These are phyloP conservation scores for Aquilaria yunnanensis DNA, from an alignment of 345 rosid species.

Conservation along the genomic window DNA sequence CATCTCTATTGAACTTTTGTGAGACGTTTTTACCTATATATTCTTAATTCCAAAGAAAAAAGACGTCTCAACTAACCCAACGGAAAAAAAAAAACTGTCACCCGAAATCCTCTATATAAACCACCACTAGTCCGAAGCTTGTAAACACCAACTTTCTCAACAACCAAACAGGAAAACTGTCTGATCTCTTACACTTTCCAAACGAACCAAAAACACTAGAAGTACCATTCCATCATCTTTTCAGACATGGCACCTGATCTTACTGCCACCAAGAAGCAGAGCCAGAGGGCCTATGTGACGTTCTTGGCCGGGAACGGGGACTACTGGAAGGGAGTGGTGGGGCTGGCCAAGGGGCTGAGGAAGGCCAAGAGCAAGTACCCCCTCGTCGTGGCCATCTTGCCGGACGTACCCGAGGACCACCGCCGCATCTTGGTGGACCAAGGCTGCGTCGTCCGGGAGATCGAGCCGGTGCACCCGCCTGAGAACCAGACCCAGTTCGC, in stretches of 20 bases:
- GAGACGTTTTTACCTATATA: too few relatives aligned
- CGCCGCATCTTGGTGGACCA: slow-evolving; percentile 25
- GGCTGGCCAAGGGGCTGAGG: slow-evolving; percentile 41
- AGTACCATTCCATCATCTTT: background rate
- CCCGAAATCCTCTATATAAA: too few relatives aligned
- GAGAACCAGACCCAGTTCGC: slow-evolving; percentile 36
- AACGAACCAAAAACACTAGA: background rate
- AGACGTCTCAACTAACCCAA: too few relatives aligned
- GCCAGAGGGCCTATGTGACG: slow-evolving; percentile 30
- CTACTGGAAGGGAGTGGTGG: slow-evolving; percentile 37
- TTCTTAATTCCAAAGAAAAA: too few relatives aligned
- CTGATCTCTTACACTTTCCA: too few relatives aligned
- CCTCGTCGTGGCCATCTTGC: slow-evolving; percentile 34
- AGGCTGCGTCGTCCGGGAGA: slow-evolving; percentile 36
- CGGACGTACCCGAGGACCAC: slow-evolving; percentile 39
- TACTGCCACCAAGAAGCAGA: background rate
- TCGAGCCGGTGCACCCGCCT: slow-evolving; percentile 32
- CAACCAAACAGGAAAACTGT: too few relatives aligned
- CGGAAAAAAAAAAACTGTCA: too few relatives aligned
- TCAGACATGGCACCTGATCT: slow-evolving; percentile 12
- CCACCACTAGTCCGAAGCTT: too few relatives aligned
- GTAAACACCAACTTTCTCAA: too few relatives aligned
- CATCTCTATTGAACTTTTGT: too few relatives aligned
- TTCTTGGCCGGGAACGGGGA: slow-evolving; percentile 14
- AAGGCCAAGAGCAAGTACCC: slow-evolving; percentile 33